phyloP scores from a whole-genome alignment of 2,329 filamentous ascomycete species.

The Chaetomium olivaceum region DNA sequence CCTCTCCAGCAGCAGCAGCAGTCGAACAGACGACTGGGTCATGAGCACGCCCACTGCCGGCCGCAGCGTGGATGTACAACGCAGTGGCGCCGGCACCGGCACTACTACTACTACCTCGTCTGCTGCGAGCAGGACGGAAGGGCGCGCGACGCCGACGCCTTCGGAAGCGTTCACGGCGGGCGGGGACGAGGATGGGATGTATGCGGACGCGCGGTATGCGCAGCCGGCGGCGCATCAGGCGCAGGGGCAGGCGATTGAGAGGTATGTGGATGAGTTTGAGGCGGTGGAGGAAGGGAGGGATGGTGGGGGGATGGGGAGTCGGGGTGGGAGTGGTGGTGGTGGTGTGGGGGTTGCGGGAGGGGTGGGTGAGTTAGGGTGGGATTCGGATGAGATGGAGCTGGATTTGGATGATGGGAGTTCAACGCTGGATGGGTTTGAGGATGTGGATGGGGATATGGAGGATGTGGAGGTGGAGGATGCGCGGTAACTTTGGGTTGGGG shows the following conservation, averaged over 20 bases:
- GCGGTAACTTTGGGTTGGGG: background rate
- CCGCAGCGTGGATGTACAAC: constrained; percentile 42
- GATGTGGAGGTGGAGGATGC: constrained; percentile 9
- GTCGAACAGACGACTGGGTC: background rate
- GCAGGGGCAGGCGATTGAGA: constrained; percentile 27
- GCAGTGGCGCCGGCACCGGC: constrained; percentile 40
- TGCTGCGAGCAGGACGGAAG: no score
- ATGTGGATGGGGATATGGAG: constrained; percentile 15
- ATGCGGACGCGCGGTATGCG: constrained; percentile 38
- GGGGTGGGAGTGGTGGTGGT: no score
- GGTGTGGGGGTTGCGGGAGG: background rate
- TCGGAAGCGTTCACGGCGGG: constrained; percentile 43
- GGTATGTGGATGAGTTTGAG: constrained; percentile 25
- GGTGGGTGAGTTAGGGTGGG: background rate
- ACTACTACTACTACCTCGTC: background rate
- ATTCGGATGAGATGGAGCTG: constrained; percentile 2
- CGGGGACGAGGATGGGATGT: constrained; percentile 35
- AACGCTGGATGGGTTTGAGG: constrained; percentile 31
- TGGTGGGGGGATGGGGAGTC: background rate
- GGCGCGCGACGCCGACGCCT: constrained; percentile 21
- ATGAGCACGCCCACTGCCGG: constrained; percentile 34
- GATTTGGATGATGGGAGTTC: constrained; percentile 29
- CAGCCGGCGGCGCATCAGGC: constrained; percentile 38
- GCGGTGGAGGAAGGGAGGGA: background rate
- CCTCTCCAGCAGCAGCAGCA: constrained; percentile 31